Evolutionary conservation across 805 yeast genomes (phyloP).

Genomic region (Huiozyma naganishii): DNA sequence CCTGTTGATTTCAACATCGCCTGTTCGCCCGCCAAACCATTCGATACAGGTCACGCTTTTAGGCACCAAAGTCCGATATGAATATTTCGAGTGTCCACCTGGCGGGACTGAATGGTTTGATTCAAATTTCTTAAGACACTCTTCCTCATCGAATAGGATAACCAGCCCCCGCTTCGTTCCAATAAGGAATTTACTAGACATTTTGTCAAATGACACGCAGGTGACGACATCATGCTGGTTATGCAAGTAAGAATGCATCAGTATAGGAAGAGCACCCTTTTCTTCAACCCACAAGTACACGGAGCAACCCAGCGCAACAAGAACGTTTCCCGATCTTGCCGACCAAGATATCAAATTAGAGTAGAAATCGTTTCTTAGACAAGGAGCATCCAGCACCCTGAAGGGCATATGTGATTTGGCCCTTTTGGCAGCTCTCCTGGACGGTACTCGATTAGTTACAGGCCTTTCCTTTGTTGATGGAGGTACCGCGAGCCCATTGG

Average conservation of each 20-base stretch:
- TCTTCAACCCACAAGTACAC: conserved; percentile 55
- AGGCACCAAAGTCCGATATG: neutral
- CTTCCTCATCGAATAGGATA: conserved; percentile 33
- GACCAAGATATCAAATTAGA: conserved; percentile 72
- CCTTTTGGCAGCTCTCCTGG: conserved; percentile 16
- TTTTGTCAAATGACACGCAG: conserved; percentile 44
- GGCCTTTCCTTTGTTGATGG: neutral
- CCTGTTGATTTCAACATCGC: conserved; percentile 7
- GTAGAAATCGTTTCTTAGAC: conserved; percentile 66
- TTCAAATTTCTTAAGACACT: conserved; percentile 6
- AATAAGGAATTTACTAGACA: conserved; percentile 36
- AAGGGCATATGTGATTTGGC: conserved; percentile 34
- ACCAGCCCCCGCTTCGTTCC: conserved; percentile 52
- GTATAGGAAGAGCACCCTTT: conserved; percentile 34
- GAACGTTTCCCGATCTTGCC: conserved; percentile 32
- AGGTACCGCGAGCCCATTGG: neutral
- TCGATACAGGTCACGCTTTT: conserved; percentile 45
- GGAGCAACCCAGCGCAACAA: conserved; percentile 53
- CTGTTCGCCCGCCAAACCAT: conserved; percentile 37
- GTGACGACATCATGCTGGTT: conserved; percentile 35
- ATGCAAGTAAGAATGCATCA: conserved; percentile 29
- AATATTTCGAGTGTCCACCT: no score
- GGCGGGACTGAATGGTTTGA: no score
- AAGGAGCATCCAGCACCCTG: conserved; percentile 57
- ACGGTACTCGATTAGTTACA: neutral